Conservation (phyloP, 108 stramenopile genomes). For the Skeletonema costatum region DNA sequence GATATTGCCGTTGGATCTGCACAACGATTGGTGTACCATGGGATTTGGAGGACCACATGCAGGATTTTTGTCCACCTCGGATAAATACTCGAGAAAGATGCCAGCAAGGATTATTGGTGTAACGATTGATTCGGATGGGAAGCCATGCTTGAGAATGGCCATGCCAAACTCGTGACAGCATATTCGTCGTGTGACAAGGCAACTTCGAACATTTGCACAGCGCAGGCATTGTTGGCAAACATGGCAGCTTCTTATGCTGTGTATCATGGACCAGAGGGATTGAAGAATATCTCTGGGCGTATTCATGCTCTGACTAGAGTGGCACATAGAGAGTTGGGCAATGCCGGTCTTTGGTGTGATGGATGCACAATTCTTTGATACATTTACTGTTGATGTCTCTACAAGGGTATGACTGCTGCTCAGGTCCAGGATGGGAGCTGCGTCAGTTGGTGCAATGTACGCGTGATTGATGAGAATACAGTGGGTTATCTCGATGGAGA, state of each 20-base stretch:
- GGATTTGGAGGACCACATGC: slow-evolving; percentile 99
- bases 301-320: slow-evolving; percentile 87
- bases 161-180: slow-evolving; percentile 99
- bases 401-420: slow-evolving; percentile 73
- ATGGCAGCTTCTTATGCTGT: slow-evolving; percentile 99
- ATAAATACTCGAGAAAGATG: slow-evolving; percentile 95
- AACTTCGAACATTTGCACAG: slow-evolving; percentile 99
- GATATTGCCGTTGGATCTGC: slow-evolving; percentile 98
- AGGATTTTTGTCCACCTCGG: slow-evolving; percentile 94
- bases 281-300: slow-evolving; percentile 86
- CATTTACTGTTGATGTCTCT: slow-evolving; percentile 84
- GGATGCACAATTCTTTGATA: slow-evolving; percentile 91
- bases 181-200: slow-evolving; percentile 99
- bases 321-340: slow-evolving; percentile 78
- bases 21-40: slow-evolving; percentile 99
- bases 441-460: slow-evolving; percentile 89
- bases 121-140: slow-evolving; percentile 88
- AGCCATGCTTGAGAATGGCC: slow-evolving; percentile 98
- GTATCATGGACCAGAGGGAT: slow-evolving; percentile 98
- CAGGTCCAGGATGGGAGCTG: slow-evolving; percentile 81
- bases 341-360: slow-evolving; percentile 75
- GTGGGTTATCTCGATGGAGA: slow-evolving; percentile 95
- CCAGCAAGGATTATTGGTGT: slow-evolving; percentile 98
- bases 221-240: slow-evolving; percentile 98
- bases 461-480: slow-evolving; percentile 84